Evolutionary conservation across 305 asterid species (phyloP), one percentile per base, ranked within the genome.

Genomic region (Fraxinus paxiana): DNA sequence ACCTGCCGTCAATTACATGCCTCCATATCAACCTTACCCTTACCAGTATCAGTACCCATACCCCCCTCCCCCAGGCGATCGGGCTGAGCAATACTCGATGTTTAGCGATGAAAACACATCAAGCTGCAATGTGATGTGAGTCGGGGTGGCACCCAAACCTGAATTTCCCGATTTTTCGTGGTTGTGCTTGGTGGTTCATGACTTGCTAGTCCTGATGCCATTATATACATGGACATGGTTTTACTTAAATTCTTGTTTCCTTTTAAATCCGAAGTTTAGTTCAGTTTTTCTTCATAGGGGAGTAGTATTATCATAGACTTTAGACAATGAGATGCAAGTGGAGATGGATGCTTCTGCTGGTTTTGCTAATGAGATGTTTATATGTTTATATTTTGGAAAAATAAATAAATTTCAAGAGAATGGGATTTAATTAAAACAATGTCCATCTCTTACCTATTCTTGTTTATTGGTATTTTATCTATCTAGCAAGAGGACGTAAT

Each of bases 61-160:
- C 76, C 87, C 90, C 0, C 88, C 96, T 15, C 97, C 73, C 73
- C 73, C 95, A 0, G 91, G 88, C 22, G 88, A 87, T 1, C 84
- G 94, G 8, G 88, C 90, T 0, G 98, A 95, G 59, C 94, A 85
- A 81, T 91, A 90, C 71, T 73, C 90, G 12, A 84, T 90, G 87
- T 89, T 90, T 38, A 91, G 96, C 26, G 98, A 95, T 4, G 98
- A 93, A 54, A 93, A 93, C 87, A 89, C 98, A 46, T 72, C 88
- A 4, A 89, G 98, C 79, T 95, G 98, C 83, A 48, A 22, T 10
- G 84, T 95, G 15, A 95, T 95, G 98, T 94, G 94, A 92, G 76
- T 69, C 4, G 41, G 31, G 31, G 4, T 30, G 37, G 41, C 20
- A 24, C 75, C 67, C 35, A 73, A 69, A 81, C 37, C 38, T 26